A percentile compares a stretch with the other conserved stretches of the same genome.
phyloP scores from a whole-genome alignment of 129 eudicot genomes.

The Glebionis coronaria region DNA sequence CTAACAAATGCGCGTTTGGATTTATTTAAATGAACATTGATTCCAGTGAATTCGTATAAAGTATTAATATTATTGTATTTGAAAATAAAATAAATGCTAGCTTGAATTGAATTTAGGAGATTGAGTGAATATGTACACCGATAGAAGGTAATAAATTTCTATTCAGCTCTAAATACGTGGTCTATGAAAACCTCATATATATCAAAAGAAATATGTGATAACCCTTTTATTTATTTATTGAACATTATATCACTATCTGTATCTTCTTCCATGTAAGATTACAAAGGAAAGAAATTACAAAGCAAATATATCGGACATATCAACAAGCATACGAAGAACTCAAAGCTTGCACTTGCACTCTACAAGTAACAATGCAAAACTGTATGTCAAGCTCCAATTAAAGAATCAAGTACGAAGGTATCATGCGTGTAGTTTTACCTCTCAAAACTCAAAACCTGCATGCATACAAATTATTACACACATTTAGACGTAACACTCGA shows the following conservation, averaged over 20 bases:
- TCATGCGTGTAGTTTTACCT: slow-evolving; percentile 16
- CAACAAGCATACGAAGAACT: slow-evolving; percentile 18
- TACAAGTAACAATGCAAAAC: slow-evolving; percentile 26
- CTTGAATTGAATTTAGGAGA: too few relatives aligned
- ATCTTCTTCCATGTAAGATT: slow-evolving; percentile 10
- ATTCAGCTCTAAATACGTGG: too few relatives aligned
- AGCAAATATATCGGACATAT: neutral
- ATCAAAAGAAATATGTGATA: too few relatives aligned
- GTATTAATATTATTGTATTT: too few relatives aligned
- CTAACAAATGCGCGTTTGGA: too few relatives aligned
- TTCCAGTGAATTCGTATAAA: too few relatives aligned
- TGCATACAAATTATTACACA: slow-evolving; percentile 15
- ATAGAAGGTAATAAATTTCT: too few relatives aligned
- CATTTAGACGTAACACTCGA: neutral
- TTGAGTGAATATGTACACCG: too few relatives aligned
- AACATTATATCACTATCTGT: slow-evolving; percentile 11
- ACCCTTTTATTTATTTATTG: slow-evolving; percentile 13
- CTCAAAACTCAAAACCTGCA: slow-evolving; percentile 29
- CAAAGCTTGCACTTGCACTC: slow-evolving; percentile 27
- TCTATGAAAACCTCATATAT: too few relatives aligned
- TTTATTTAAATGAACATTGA: too few relatives aligned
- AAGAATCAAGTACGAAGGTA: slow-evolving; percentile 23
- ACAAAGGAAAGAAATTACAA: slow-evolving; percentile 11
- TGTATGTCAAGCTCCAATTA: slow-evolving; percentile 24
- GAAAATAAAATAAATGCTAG: too few relatives aligned